phyloP scores from a whole-genome alignment of 495 filamentous ascomycete species.

The Penicillium turbatum region DNA sequence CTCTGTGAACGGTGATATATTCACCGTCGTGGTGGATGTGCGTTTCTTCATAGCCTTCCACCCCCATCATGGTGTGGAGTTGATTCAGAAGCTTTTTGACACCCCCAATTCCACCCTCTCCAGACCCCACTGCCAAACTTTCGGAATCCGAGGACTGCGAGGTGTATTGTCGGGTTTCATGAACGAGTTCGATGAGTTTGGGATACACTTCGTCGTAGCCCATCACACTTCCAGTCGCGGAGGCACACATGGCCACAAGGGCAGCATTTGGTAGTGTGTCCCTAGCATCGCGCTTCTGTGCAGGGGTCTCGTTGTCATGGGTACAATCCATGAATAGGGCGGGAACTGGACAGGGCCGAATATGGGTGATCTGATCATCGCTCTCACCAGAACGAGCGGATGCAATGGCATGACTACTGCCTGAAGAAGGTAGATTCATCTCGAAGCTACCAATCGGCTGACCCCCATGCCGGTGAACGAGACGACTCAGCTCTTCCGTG shows the following conservation, averaged over 20 bases:
- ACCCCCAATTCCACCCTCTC: conserved; percentile 76
- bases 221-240: conserved; percentile 91
- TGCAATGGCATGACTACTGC: conserved; percentile 39
- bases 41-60: conserved; percentile 89
- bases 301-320: conserved; percentile 95
- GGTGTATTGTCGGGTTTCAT: conserved; percentile 76
- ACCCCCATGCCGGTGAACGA: conserved; percentile 93
- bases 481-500: conserved; percentile 80
- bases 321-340: conserved; percentile 99
- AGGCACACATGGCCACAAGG: conserved; percentile 91
- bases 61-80: conserved; percentile 90
- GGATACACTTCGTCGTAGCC: conserved; percentile 99
- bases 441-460: conserved; percentile 96
- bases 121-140: conserved; percentile 52
- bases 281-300: conserved; percentile 90
- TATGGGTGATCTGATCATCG: conserved; percentile 62
- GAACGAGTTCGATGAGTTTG: conserved; percentile 80
- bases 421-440: conserved; percentile 54
- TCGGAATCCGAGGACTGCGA: conserved; percentile 62
- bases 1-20: conserved; percentile 92
- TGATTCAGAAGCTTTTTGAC: conserved; percentile 88
- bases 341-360: conserved; percentile 78
- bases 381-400: conserved; percentile 36
- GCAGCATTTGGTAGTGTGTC: conserved; percentile 97
- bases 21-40: conserved; percentile 94